A percentile compares a stretch with the other conserved stretches of the same genome.
Conservation (phyloP, 495 filamentous ascomycete genomes). For the Penicillium longicatenatum region DNA sequence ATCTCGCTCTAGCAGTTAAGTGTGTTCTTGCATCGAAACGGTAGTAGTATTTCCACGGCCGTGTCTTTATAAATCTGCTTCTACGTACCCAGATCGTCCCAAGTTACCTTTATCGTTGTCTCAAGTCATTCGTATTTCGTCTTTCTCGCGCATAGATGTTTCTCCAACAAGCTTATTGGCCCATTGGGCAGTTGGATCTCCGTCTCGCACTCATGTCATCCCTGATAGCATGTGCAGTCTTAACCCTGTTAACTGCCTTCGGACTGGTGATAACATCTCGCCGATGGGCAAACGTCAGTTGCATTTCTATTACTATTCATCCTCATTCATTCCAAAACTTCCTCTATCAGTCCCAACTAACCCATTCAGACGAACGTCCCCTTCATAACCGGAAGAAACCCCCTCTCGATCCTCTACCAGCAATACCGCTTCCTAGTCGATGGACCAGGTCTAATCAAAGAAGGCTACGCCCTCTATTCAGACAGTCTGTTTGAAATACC, state of each 20-base stretch:
- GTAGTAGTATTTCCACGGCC: no score
- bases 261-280: conserved; percentile 18
- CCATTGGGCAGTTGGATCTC: background rate
- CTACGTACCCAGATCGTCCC: background rate
- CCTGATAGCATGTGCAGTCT: background rate
- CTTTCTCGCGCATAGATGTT: background rate
- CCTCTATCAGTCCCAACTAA: no score
- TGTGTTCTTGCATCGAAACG: background rate
- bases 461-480: conserved; percentile 19
- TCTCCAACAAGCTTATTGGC: background rate
- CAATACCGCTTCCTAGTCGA: conserved; percentile 27
- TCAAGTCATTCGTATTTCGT: background rate
- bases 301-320: background rate
- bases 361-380: no score
- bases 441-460: conserved; percentile 22
- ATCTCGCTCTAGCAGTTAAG: no score
- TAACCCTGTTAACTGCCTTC: conserved; percentile 4
- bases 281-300: conserved; percentile 23
- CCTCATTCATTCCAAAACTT: background rate
- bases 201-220: background rate
- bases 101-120: background rate
- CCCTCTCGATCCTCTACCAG: conserved; percentile 20
- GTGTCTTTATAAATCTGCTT: background rate
- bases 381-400: conserved; percentile 10
- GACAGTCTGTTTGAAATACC: conserved; percentile 27